Evolutionary conservation across 495 filamentous ascomycete genomes (phyloP), one percentile per base, ranked within the genome.

Genomic region (Trichoderma parareesei): DNA sequence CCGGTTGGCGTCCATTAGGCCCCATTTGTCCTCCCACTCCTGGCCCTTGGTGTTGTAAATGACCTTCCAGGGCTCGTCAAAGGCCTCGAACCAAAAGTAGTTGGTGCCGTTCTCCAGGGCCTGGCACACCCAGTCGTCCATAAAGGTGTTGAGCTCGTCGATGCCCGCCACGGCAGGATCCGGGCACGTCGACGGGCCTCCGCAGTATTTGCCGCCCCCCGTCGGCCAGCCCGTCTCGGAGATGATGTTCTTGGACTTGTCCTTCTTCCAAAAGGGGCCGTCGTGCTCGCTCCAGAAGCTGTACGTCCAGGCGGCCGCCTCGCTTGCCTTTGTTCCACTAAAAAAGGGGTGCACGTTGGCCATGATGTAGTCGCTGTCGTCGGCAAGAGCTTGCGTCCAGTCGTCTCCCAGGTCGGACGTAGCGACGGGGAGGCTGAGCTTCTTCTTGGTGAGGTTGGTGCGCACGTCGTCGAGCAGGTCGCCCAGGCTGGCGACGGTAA

Each of bases 291-390:
- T 81, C 87, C 92, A 98, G 76, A 97, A 97, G 65, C 75, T 70
- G 81, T 81, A 89, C 4, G 93, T 96, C 94, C 94, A 98, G 35
- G 77, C 77, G 9, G 92, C 85, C 0, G 92, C 93, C 20, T 79
- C 70, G 27, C 84, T 78, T 14, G 83, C 87, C 14, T 80, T 78
- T 53, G 90, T 85, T 63, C 94, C 94, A 4, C 86, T 91, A 70
- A 98, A 98, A 81, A 98, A 98, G 2, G 94, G 94, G 74, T 98
- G 94, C 42, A 98, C 87, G 72, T 98, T 98, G 20, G 91, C 90
- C 93, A 98, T 98, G 71, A 97, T 86, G 66, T 90, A 83, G 68
- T 98, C 94, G 49, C 91, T 88, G 59, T 84, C 78, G 5, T 71
- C 63, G 0, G 90, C 87, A 16, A 98, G 81, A 0, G 79, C 70